Conservation (phyloP, 495 filamentous ascomycete genomes). For the Pseudevernia furfuracea region DNA sequence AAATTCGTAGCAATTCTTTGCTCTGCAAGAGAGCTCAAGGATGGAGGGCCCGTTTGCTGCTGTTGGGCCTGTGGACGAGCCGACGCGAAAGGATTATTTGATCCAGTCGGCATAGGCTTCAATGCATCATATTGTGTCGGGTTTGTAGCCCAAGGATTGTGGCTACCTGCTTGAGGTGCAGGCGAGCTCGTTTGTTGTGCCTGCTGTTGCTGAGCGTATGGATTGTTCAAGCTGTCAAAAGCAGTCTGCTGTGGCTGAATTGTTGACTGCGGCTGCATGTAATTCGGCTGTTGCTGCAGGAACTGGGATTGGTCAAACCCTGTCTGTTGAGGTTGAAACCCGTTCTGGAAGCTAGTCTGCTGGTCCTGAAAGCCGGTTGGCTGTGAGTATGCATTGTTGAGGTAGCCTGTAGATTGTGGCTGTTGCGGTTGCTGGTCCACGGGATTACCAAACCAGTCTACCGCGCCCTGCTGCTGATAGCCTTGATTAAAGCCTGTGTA, state of each 20-base stretch:
- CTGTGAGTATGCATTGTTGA: constrained; percentile 78
- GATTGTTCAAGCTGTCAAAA: constrained; percentile 56
- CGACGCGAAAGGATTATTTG: constrained; percentile 90
- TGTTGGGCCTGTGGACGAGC: constrained; percentile 47
- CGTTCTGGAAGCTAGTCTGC: constrained; percentile 57
- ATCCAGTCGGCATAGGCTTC: constrained; percentile 65
- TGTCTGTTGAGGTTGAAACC: constrained; percentile 56
- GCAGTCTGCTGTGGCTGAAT: constrained; percentile 67
- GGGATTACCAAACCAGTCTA: constrained; percentile 95
- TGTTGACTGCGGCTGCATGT: constrained; percentile 42
- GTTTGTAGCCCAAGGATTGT: constrained; percentile 63
- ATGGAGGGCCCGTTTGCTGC: constrained; percentile 49
- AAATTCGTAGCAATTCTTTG: constrained; percentile 56
- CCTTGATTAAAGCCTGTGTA: constrained; percentile 88
- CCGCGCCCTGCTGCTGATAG: constrained; percentile 89
- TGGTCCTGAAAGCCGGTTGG: constrained; percentile 57
- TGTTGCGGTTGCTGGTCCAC: constrained; percentile 61
- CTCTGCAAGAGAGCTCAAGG: constrained; percentile 62
- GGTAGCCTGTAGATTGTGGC: constrained; percentile 72
- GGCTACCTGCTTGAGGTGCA: constrained; percentile 56
- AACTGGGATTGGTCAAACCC: constrained; percentile 53
- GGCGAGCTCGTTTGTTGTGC: constrained; percentile 50
- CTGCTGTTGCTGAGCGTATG: constrained; percentile 53
- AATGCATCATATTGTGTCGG: constrained; percentile 38
- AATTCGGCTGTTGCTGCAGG: constrained; percentile 47